A percentile compares a stretch with the other conserved stretches of the same genome.
These are phyloP conservation scores for Penicillium sp. DNA, from an alignment of 2,329 filamentous ascomycete species.

Conservation along the genomic window DNA sequence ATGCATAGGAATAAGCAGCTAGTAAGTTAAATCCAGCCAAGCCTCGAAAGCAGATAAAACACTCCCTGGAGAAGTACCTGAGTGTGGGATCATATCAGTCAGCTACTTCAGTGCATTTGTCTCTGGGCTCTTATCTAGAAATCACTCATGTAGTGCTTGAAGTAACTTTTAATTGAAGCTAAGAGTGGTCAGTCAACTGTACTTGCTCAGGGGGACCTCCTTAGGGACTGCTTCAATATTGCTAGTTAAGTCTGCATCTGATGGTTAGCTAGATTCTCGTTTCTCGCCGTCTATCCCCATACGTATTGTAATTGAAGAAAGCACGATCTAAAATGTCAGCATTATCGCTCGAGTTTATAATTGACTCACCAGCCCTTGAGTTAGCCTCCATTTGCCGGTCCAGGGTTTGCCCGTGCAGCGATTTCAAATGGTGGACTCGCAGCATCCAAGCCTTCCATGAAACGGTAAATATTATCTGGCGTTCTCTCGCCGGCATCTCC, in stretches of 20 bases:
- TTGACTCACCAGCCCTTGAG: neutral
- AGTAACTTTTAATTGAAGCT: neutral
- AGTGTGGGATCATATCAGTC: too few relatives aligned
- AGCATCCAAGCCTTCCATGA: slow-evolving; percentile 13
- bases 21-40: too few relatives aligned
- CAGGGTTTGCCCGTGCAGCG: neutral
- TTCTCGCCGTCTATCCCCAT: too few relatives aligned
- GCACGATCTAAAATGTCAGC: too few relatives aligned
- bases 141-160: neutral
- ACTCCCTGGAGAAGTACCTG: too few relatives aligned
- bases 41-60: too few relatives aligned
- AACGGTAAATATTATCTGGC: slow-evolving; percentile 7
- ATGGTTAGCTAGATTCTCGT: neutral
- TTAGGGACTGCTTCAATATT: neutral
- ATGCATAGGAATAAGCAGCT: too few relatives aligned
- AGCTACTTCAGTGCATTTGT: too few relatives aligned
- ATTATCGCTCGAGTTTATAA: neutral
- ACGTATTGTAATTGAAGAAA: too few relatives aligned
- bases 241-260: neutral
- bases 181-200: neutral
- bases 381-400: too few relatives aligned
- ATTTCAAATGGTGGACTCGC: slow-evolving; percentile 4
- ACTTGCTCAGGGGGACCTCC: neutral
- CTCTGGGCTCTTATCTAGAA: too few relatives aligned
- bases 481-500: neutral